phyloP scores from a whole-genome alignment of 768 basidiomycete genomes.

The Suillus subaureus region DNA sequence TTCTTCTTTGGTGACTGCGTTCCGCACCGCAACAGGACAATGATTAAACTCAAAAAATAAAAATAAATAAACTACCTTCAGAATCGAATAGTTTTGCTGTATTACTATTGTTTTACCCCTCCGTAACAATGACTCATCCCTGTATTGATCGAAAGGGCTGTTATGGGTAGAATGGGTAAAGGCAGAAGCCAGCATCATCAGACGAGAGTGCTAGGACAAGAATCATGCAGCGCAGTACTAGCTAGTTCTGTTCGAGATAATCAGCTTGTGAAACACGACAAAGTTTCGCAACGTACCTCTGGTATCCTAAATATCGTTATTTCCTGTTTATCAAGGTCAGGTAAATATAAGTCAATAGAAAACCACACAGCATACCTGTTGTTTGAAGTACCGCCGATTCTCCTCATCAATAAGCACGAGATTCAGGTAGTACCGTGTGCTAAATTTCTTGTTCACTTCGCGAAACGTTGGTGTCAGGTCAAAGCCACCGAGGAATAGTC shows the following conservation, averaged over 20 bases:
- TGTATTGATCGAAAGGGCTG: background rate
- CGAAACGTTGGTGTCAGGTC: conserved; percentile 98
- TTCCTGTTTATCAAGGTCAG: conserved; percentile 48
- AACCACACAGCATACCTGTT: conserved; percentile 59
- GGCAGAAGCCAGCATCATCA: background rate
- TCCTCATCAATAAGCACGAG: conserved; percentile 97
- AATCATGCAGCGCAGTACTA: background rate
- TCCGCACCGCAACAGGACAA: background rate
- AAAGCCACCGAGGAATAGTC: conserved; percentile 96
- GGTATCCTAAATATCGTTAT: conserved; percentile 92
- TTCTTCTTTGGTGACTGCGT: background rate
- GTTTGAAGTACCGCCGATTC: conserved; percentile 97
- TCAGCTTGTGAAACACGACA: conserved; percentile 11
- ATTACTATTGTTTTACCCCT: background rate
- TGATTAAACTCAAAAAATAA: background rate
- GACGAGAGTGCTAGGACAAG: background rate
- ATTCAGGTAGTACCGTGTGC: conserved; percentile 95
- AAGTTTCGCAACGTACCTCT: conserved; percentile 51
- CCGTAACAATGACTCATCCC: background rate
- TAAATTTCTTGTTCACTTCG: conserved; percentile 99
- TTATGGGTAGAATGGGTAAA: background rate
- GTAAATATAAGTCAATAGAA: background rate
- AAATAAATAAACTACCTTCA: background rate
- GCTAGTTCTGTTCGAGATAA: conserved; percentile 36
- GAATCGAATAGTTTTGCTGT: background rate